Evolutionary conservation across 2,329 filamentous ascomycete genomes (phyloP).

Genomic region (Plectosphaerella plurivora): DNA sequence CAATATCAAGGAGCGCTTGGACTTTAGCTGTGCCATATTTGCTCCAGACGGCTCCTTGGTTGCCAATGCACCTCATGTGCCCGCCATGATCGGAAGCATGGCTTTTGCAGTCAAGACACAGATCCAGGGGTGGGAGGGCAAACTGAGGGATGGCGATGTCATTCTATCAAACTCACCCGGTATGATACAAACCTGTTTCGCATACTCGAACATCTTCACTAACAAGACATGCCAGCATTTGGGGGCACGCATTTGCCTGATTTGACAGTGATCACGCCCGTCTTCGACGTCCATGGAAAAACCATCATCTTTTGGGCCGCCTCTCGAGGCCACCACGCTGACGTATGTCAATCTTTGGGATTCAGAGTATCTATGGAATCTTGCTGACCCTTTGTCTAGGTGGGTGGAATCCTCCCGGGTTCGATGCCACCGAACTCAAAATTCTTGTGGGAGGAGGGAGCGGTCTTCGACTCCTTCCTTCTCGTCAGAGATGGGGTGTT

Average conservation of each 20-base stretch:
- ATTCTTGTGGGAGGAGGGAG: constrained; percentile 61
- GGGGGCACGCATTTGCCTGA: constrained; percentile 34
- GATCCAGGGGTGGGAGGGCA: constrained; percentile 53
- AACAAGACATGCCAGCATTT: constrained; percentile 17
- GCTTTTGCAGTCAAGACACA: constrained; percentile 70
- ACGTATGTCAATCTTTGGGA: constrained; percentile 31
- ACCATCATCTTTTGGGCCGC: constrained; percentile 45
- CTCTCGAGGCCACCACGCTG: constrained; percentile 68
- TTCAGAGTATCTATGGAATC: not conserved
- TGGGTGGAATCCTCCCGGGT: constrained; percentile 76
- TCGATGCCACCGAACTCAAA: constrained; percentile 77
- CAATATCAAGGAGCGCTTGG: constrained; percentile 76
- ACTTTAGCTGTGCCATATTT: constrained; percentile 79
- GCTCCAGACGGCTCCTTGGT: constrained; percentile 69
- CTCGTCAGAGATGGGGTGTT: constrained; percentile 74
- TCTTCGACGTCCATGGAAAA: constrained; percentile 35
- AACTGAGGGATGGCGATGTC: constrained; percentile 27
- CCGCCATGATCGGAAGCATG: constrained; percentile 75
- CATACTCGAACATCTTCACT: not conserved
- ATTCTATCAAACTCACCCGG: constrained; percentile 25
- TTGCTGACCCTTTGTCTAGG: not conserved
- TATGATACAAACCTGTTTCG: not conserved
- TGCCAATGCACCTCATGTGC: constrained; percentile 71
- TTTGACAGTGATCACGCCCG: constrained; percentile 30
- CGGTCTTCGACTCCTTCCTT: constrained; percentile 61